Conservation (phyloP, 495 filamentous ascomycete species). For the Glutinoglossum americanum region DNA sequence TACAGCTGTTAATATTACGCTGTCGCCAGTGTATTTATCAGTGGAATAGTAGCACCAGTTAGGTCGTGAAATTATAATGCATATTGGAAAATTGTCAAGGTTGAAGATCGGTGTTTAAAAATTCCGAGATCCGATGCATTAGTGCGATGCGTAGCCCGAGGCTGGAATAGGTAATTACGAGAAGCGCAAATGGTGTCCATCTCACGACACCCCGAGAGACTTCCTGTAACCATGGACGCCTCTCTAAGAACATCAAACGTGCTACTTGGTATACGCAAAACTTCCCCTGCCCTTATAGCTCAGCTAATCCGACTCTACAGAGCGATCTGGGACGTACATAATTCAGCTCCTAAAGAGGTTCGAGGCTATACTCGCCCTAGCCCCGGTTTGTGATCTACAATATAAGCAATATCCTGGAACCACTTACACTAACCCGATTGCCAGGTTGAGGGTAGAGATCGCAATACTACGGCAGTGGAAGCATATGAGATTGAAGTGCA, state of each 20-base stretch:
- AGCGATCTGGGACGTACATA: slow-evolving; percentile 14
- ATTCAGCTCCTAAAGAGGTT: slow-evolving; percentile 36
- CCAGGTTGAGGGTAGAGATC: slow-evolving; percentile 17
- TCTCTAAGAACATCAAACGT: not conserved
- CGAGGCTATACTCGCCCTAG: slow-evolving; percentile 36
- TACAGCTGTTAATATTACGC: not conserved
- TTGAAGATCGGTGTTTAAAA: not conserved
- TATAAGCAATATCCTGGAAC: not conserved
- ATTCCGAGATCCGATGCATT: not conserved
- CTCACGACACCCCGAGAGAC: not conserved
- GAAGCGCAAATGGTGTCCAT: no score
- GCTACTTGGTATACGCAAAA: not conserved
- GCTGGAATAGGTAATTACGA: no score
- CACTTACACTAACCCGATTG: slow-evolving; percentile 10
- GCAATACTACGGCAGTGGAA: slow-evolving; percentile 30
- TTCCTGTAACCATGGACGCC: not conserved
- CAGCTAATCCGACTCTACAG: not conserved
- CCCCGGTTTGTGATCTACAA: slow-evolving; percentile 22
- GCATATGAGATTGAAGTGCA: slow-evolving; percentile 42
- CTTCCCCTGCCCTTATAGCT: not conserved
- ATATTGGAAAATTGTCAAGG: not conserved
- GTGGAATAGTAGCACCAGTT: not conserved
- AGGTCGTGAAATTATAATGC: not conserved
- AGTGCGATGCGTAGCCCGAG: not conserved
- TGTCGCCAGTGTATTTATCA: not conserved